Evolutionary conservation across 1,139 yeast genomes (phyloP), one percentile per base, ranked within the genome.

Genomic region (Hanseniaspora uvarum): DNA sequence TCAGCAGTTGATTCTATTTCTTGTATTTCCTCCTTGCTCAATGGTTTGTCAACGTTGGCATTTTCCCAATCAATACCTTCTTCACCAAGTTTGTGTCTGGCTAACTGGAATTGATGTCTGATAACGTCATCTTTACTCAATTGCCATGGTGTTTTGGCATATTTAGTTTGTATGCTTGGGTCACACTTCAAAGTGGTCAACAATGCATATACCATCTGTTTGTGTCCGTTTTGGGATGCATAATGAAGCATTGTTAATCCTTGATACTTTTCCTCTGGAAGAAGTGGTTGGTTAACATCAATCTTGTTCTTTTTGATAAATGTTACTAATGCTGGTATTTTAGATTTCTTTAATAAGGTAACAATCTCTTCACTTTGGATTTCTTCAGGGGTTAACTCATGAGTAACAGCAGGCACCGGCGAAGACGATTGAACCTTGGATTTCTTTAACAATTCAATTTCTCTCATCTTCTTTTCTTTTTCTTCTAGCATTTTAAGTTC

Each of bases 11-110:
- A 74, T 56, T 75, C 74, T 53, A 74, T 69, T 33, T 73, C 70
- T 2, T 77, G 81, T 26, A 86, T 73, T 36, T 81, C 81, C 56
- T 83, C 89, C 57, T 76, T 77, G 0, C 85, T 75, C 58, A 78
- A 70, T 0, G 95, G 75, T 1, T 75, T 72, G 0, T 84, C 92
- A 1, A 89, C 84, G 57, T 75, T 78, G 0, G 94, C 81, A 8
- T 61, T 65, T 16, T 65, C 68, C 96, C 97, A 88, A 63, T 85
- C 78, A 65, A 83, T 79, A 55, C 65, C 72, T 0, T 67, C 68
- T 62, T 86, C 95, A 0, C 96, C 96, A 5, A 88, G 67, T 30
- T 71, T 75, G 51, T 67, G 61, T 57, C 98, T 74, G 1, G 83
- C 80, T 0, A 83, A 70, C 62, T 86, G 94, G 67, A 89, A 87